Percentiles rank a stretch among this genome's conserved stretches.
phyloP scores from a whole-genome alignment of 1,284 basidiomycete species.

The Melampsora americana region DNA sequence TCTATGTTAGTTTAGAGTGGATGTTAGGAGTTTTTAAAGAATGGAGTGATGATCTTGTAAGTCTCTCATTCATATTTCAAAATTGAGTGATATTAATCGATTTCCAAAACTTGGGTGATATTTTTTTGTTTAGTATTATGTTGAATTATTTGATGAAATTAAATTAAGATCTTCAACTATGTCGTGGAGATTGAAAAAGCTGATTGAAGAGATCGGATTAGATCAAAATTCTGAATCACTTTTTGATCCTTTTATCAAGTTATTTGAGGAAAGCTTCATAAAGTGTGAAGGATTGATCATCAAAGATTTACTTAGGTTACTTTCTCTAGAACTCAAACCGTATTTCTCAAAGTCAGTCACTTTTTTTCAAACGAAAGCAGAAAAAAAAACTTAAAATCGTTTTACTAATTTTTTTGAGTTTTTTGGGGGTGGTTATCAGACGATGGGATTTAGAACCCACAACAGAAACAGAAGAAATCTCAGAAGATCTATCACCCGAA shows the following conservation, averaged over 20 bases:
- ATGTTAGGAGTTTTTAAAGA: not conserved
- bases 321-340: conserved; percentile 4
- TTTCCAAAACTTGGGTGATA: not conserved
- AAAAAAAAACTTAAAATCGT: not conserved
- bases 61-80: not conserved
- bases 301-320: conserved; percentile 1
- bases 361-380: not conserved
- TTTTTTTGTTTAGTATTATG: too few species aligned
- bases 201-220: not conserved
- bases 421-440: not conserved
- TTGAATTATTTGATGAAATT: conserved; percentile 21
- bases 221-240: not conserved
- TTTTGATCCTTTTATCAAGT: conserved; percentile 4
- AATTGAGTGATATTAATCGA: not conserved
- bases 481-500: not conserved
- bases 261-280: conserved; percentile 6
- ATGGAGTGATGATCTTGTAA: conserved; percentile 38
- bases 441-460: conserved; percentile 27
- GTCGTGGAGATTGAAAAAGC: too few species aligned
- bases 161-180: conserved; percentile 2
- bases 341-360: conserved; percentile 38
- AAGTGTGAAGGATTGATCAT: conserved; percentile 14
- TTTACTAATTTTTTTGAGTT: not conserved
- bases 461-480: not conserved
- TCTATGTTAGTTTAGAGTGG: conserved; percentile 17